Conservation (phyloP, 2,329 filamentous ascomycete genomes). For the Fusarium mundagurra region DNA sequence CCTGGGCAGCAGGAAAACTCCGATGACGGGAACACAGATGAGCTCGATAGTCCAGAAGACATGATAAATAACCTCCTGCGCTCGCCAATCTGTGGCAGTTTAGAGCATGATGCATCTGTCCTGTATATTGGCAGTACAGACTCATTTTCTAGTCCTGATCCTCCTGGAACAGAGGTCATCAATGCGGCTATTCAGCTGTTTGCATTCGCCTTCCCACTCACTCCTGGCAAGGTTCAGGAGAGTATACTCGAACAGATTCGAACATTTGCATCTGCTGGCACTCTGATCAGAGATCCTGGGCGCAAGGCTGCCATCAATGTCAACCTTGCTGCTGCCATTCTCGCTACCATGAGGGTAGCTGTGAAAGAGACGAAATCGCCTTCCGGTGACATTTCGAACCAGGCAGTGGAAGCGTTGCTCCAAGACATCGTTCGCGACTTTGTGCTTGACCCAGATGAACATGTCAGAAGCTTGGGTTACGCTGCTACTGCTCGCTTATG, state of each 20-base stretch:
- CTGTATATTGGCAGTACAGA: conserved; percentile 70
- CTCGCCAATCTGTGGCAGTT: conserved; percentile 81
- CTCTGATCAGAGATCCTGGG: conserved; percentile 84
- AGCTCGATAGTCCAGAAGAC: conserved; percentile 69
- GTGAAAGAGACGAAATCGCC: conserved; percentile 81
- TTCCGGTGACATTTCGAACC: conserved; percentile 76
- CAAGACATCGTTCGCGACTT: conserved; percentile 79
- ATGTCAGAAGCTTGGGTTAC: conserved; percentile 85
- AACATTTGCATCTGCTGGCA: conserved; percentile 84
- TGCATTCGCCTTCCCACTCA: conserved; percentile 88
- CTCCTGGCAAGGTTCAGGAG: conserved; percentile 91
- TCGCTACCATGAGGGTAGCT: conserved; percentile 83
- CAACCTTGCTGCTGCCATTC: conserved; percentile 85
- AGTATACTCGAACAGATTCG: conserved; percentile 94
- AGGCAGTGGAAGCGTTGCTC: conserved; percentile 83
- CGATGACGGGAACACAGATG: conserved; percentile 53
- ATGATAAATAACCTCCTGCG: conserved; percentile 69
- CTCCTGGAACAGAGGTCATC: conserved; percentile 90
- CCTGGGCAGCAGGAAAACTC: conserved; percentile 72
- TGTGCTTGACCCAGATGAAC: conserved; percentile 84
- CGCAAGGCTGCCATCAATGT: conserved; percentile 90
- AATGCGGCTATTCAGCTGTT: conserved; percentile 95
- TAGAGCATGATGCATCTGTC: conserved; percentile 88
- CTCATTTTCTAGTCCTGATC: conserved; percentile 69
- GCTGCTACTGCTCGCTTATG: conserved; percentile 88